Evolutionary conservation across 352 stramenopile species (phyloP), one percentile per base, ranked within the genome.

Genomic region (Globisporangium emineosum): DNA sequence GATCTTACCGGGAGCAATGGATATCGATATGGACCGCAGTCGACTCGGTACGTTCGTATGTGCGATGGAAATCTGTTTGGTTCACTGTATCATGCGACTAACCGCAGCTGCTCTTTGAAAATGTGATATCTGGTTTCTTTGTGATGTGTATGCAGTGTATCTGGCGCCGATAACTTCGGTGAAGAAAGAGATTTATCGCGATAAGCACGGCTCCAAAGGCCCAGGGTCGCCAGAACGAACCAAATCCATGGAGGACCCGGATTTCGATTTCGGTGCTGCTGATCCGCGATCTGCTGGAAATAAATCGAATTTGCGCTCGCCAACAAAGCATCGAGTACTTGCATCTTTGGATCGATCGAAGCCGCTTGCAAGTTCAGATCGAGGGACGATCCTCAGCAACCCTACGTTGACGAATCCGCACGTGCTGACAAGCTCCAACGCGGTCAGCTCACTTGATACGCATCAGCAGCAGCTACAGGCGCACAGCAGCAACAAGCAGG

Each of bases 151-250:
- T 8, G 21, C 54, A 83, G 75, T 83, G 57, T 83, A 80, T 35
- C 53, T 77, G 55, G 68, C 70, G 1, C 75, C 75, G 2, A 43
- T 83, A 29, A 70, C 68, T 32, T 73, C 72, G 15, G 75, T 77
- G 32, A 66, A 73, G 21, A 77, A 80, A 55, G 73, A 83, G 32
- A 80, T 80, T 21, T 70, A 73, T 37, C 75, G 71, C 23, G 52
- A 64, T n/a, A 80, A 75, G 30, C 72, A 77, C 60, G 67, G 64
- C 53, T 65, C 54, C 50, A 52, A 50, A 6, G 42, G 8, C 53
- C n/a, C 21, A 1, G 25, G 4, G 43, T 60, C 25, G 7, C 19
- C 10, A 7, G 37, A 62, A n/a, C 49, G 50, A n/a, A 57, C 42
- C 32, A 53, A 13, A 42, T 55, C 55, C 1, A 6, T 10, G 5